Evolutionary conservation across 2,329 filamentous ascomycete species (phyloP), one percentile per base, ranked within the genome.

Genomic region (Colletotrichum theobromicola): DNA sequence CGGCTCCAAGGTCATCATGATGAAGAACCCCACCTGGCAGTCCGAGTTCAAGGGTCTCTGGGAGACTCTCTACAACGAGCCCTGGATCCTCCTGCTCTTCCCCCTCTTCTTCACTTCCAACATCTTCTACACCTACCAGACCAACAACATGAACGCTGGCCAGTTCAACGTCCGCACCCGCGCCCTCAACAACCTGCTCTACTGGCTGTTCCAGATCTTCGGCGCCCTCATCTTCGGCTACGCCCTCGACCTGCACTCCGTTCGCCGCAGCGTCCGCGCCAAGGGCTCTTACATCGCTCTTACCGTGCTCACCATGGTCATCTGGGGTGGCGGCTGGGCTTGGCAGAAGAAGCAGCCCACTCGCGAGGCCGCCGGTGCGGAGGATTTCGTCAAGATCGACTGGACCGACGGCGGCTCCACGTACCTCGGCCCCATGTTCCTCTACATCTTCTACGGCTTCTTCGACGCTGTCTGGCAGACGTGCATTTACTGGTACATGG

Each of bases 401-500:
- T 97, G 94, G 92, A 88, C 87, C 3, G 88, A 91, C 70, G 84
- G 87, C 32, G 91, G 91, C 68, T 76, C 83, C 73, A 72, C 76
- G 26, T 97, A 93, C 81, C 88, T 93, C 73, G 95, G 93, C 0
- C 94, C 94, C 15, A 94, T 98, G 91, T 95, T 98, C 83, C 85
- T 98, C 67, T 97, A 95, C 87, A 94, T 98, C 80, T 96, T 96
- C 84, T 97, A 97, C 82, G 95, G 95, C 53, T 93, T 97, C 84
- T 97, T 93, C 79, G 96, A 98, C 82, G 95, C 96, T 57, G 91
- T 93, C 69, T 98, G 95, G 93, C 96, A 98, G 87, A 96, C 95
- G 0, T 92, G 89, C 80, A 93, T 96, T 64, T 98, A 98, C 88
- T 98, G 96, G 96, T 96, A 94, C 87, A 98, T 98, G 94, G 96